Evolutionary conservation across 2,329 filamentous ascomycete species (phyloP).

Genomic region (Grosmannia clavigera): DNA sequence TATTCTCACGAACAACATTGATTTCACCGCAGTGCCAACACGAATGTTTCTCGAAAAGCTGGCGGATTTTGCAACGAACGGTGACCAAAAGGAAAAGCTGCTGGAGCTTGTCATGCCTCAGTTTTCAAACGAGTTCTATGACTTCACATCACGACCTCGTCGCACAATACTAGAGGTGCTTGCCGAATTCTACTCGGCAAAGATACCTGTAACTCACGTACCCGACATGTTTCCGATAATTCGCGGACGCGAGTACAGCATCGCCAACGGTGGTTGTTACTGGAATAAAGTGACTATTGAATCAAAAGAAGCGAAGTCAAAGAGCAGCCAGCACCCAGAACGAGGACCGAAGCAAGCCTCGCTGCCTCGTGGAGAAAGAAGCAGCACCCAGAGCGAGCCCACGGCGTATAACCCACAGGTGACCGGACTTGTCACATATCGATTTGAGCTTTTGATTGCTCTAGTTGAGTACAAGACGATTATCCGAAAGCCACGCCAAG

Average conservation of each 20-base stretch:
- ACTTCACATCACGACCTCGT: constrained; percentile 84
- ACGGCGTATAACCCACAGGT: too few relatives aligned
- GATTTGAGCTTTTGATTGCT: constrained; percentile 58
- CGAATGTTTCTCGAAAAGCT: constrained; percentile 75
- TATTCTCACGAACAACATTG: constrained; percentile 70
- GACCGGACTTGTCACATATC: constrained; percentile 22
- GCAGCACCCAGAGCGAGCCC: not conserved
- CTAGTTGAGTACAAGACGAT: constrained; percentile 88
- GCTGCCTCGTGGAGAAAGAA: not conserved
- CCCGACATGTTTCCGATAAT: constrained; percentile 68
- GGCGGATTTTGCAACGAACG: constrained; percentile 59
- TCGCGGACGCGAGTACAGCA: constrained; percentile 86
- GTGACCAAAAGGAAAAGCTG: constrained; percentile 66
- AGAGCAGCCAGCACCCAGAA: not conserved
- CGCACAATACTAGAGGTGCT: constrained; percentile 87
- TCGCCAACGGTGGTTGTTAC: constrained; percentile 54
- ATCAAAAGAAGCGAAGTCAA: not conserved
- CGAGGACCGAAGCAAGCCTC: too few relatives aligned
- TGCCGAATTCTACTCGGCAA: constrained; percentile 76
- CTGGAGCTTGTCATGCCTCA: constrained; percentile 70
- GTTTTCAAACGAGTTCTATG: constrained; percentile 82
- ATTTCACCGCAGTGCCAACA: constrained; percentile 80
- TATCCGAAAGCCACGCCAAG: constrained; percentile 70
- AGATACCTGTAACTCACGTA: constrained; percentile 62
- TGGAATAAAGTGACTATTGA: not conserved